phyloP scores from a whole-genome alignment of 1,284 basidiomycete genomes.

The Malassezia globosa region DNA sequence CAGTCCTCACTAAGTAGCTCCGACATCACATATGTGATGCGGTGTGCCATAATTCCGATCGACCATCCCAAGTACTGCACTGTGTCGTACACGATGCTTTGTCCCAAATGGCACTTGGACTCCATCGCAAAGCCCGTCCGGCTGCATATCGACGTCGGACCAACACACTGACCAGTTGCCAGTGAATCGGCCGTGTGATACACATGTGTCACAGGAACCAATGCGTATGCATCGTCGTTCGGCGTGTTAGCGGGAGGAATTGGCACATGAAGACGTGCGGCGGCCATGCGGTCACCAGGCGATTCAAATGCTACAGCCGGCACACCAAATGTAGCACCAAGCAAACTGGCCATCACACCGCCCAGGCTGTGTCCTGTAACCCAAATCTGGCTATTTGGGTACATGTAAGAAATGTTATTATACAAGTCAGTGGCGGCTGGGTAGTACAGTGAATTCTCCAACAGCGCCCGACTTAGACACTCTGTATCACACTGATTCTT shows the following conservation, averaged over 20 bases:
- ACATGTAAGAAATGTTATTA: slow-evolving; percentile 66
- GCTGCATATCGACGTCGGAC: slow-evolving; percentile 33
- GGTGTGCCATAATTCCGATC: slow-evolving; percentile 65
- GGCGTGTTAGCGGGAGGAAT: slow-evolving; percentile 48
- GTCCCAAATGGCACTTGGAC: slow-evolving; percentile 64
- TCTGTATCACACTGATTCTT: slow-evolving; percentile 59
- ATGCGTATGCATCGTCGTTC: slow-evolving; percentile 27
- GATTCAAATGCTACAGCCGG: slow-evolving; percentile 83
- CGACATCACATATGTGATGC: slow-evolving; percentile 64
- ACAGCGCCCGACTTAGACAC: slow-evolving; percentile 68
- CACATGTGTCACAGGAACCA: slow-evolving; percentile 55
- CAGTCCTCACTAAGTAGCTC: slow-evolving; percentile 65
- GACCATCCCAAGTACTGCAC: slow-evolving; percentile 70
- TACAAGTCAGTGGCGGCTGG: slow-evolving; percentile 62
- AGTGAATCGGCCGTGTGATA: slow-evolving; percentile 71
- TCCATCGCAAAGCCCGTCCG: slow-evolving; percentile 44
- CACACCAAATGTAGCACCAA: slow-evolving; percentile 81
- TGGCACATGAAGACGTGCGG: slow-evolving; percentile 75
- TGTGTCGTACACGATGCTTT: slow-evolving; percentile 76
- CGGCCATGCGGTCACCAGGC: slow-evolving; percentile 78
- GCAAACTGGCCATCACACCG: slow-evolving; percentile 70
- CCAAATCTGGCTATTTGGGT: slow-evolving; percentile 87
- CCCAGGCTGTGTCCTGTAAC: slow-evolving; percentile 81
- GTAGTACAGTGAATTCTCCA: slow-evolving; percentile 79
- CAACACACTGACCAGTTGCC: slow-evolving; percentile 43